phyloP scores from a whole-genome alignment of 139 green algal genomes.

The Desmodesmus armatus region DNA sequence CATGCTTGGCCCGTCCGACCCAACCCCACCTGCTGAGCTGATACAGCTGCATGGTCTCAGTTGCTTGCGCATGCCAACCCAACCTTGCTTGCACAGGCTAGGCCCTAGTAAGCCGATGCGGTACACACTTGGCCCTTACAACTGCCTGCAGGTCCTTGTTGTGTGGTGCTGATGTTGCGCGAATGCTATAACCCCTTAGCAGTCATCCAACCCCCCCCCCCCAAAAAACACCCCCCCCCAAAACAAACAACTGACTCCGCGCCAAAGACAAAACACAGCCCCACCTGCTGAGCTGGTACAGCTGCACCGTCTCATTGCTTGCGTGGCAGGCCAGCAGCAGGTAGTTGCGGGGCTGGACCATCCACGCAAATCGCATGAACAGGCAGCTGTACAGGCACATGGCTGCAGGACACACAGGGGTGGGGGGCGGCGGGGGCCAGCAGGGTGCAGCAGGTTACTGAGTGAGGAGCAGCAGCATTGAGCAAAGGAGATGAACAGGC shows the following conservation, averaged over 20 bases:
- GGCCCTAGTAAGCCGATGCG: too few species aligned
- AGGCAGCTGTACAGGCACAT: conserved; percentile 86
- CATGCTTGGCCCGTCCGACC: too few species aligned
- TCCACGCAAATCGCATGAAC: conserved; percentile 92
- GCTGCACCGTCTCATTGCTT: conserved; percentile 84
- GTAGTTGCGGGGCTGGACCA: conserved; percentile 85
- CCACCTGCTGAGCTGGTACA: conserved; percentile 66
- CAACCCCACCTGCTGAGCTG: conserved; percentile 62
- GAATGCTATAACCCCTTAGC: neutral
- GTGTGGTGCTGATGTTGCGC: too few species aligned
- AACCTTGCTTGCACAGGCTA: too few species aligned
- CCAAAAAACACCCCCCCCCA: too few species aligned
- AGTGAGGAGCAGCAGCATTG: neutral
- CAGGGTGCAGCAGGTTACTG: neutral
- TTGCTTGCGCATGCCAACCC: too few species aligned
- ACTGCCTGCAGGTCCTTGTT: too few species aligned
- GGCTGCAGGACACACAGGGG: conserved; percentile 45
- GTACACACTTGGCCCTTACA: too few species aligned
- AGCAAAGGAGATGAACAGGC: too few species aligned
- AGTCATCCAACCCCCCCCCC: too few species aligned
- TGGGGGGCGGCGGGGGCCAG: neutral
- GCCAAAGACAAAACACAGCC: too few species aligned
- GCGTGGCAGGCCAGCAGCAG: conserved; percentile 87
- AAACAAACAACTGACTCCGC: too few species aligned
- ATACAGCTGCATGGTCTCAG: conserved; percentile 79